Conservation (phyloP, 495 filamentous ascomycete genomes). For the Rusavskia elegans region DNA sequence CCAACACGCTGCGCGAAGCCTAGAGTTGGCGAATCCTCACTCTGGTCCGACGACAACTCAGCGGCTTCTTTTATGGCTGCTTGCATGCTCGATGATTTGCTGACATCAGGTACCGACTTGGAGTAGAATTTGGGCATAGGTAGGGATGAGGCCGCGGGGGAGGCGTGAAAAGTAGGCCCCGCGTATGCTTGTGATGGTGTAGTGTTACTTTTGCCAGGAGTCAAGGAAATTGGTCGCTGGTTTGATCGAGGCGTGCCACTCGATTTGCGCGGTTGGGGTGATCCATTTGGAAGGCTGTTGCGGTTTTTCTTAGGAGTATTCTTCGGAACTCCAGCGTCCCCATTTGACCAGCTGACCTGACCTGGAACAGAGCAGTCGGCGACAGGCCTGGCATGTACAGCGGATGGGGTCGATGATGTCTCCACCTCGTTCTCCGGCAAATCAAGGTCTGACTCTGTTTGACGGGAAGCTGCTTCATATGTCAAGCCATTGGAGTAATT, state of each 20-base stretch:
- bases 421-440: background rate
- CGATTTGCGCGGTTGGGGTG: background rate
- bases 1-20: slow-evolving; percentile 13
- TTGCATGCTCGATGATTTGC: slow-evolving; percentile 22
- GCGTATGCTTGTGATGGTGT: slow-evolving; percentile 47
- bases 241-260: background rate
- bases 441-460: slow-evolving; percentile 6
- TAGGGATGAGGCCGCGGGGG: slow-evolving; percentile 80
- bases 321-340: background rate
- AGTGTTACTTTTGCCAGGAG: slow-evolving; percentile 3
- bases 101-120: slow-evolving; percentile 56
- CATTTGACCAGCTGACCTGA: background rate
- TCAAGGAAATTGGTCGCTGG: background rate
- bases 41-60: slow-evolving; percentile 15
- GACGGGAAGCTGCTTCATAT: background rate
- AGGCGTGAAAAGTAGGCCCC: slow-evolving; percentile 88
- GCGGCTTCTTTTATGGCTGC: slow-evolving; percentile 21
- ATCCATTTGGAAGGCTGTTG: slow-evolving; percentile 20
- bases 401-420: slow-evolving; percentile 9
- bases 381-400: slow-evolving; percentile 20
- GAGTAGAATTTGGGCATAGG: slow-evolving; percentile 86
- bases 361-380: background rate
- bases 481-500: background rate
- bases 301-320: slow-evolving; percentile 15
- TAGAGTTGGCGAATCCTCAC: slow-evolving; percentile 13